A percentile compares a stretch with the other conserved stretches of the same genome.
These are phyloP conservation scores for Deinandra increscens DNA, from an alignment of 129 eudicot genomes.

Conservation along the genomic window DNA sequence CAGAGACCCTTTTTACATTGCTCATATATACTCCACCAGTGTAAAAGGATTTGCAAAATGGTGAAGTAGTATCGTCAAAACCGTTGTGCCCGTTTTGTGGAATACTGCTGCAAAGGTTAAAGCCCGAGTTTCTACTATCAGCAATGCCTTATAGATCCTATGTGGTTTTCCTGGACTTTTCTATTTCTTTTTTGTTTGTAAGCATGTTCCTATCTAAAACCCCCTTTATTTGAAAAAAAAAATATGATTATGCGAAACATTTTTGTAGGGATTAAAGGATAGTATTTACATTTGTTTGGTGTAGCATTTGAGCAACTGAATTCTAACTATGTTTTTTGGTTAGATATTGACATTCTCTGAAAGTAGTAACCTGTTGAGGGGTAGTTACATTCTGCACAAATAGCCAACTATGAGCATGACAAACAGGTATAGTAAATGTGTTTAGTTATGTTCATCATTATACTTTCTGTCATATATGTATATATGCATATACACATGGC, in stretches of 20 bases:
- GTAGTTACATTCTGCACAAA: background rate
- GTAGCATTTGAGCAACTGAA: background rate
- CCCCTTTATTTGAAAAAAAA: no score
- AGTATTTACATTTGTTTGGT: background rate
- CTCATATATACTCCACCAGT: slow-evolving; percentile 36
- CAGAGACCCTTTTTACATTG: no score
- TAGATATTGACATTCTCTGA: background rate
- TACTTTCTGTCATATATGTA: no score
- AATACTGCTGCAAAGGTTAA: slow-evolving; percentile 62
- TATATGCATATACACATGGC: no score
- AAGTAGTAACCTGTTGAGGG: slow-evolving; percentile 4
- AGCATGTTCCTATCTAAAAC: background rate
- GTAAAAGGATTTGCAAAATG: slow-evolving; percentile 22
- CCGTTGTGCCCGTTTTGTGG: slow-evolving; percentile 94
- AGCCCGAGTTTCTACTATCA: slow-evolving; percentile 57
- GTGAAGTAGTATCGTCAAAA: slow-evolving; percentile 17
- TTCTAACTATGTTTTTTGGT: background rate
- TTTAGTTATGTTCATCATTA: no score
- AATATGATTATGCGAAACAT: no score
- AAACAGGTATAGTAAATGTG: no score
- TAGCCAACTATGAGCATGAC: background rate
- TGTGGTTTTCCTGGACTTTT: background rate
- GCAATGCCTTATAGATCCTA: slow-evolving; percentile 42
- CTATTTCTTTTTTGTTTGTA: background rate
- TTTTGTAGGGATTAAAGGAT: background rate